A percentile compares a stretch with the other conserved stretches of the same genome.
These are phyloP conservation scores for Amniculicola lignicola DNA, from an alignment of 495 filamentous ascomycete genomes.

Conservation along the genomic window DNA sequence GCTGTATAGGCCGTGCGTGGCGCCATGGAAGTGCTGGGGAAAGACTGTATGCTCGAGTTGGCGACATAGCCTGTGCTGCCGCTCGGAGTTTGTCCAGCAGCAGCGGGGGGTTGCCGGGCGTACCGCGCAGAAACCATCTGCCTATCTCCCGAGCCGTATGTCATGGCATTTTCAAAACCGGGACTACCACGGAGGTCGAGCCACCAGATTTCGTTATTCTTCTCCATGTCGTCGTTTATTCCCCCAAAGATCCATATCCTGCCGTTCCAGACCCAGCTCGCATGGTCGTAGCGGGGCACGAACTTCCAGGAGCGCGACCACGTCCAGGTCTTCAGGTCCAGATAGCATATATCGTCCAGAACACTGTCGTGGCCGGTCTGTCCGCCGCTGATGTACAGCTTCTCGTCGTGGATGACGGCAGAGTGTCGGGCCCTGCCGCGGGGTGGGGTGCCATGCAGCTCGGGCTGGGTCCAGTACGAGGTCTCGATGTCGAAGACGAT, in stretches of 20 bases:
- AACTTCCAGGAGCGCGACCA: conserved; percentile 97
- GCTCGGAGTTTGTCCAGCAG: conserved; percentile 17
- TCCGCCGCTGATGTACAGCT: conserved; percentile 89
- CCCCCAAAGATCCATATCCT: conserved; percentile 98
- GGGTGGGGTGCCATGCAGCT: conserved; percentile 76
- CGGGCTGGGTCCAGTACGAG: conserved; percentile 89
- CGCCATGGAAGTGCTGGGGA: conserved; percentile 37
- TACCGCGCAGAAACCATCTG: conserved; percentile 39
- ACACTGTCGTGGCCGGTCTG: conserved; percentile 86
- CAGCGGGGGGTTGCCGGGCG: conserved; percentile 17
- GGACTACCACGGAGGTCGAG: conserved; percentile 87
- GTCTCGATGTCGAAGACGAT: conserved; percentile 93
- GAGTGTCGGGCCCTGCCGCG: conserved; percentile 90
- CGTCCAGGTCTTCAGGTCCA: conserved; percentile 95
- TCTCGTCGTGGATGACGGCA: conserved; percentile 91
- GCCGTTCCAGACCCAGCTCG: conserved; percentile 85
- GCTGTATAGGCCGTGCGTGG: conserved; percentile 68
- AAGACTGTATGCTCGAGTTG: conserved; percentile 81
- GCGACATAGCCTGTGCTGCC: conserved; percentile 74
- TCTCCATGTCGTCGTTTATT: conserved; percentile 90
- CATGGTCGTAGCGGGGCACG: conserved; percentile 88
- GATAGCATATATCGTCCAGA: conserved; percentile 89
- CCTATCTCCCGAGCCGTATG: conserved; percentile 63
- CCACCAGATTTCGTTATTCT: conserved; percentile 93
- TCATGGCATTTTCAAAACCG: conserved; percentile 70